Base-by-base conservation (phyloP, 2,329 filamentous ascomycete genomes). In the Magnaporthiopsis poae region DNA sequence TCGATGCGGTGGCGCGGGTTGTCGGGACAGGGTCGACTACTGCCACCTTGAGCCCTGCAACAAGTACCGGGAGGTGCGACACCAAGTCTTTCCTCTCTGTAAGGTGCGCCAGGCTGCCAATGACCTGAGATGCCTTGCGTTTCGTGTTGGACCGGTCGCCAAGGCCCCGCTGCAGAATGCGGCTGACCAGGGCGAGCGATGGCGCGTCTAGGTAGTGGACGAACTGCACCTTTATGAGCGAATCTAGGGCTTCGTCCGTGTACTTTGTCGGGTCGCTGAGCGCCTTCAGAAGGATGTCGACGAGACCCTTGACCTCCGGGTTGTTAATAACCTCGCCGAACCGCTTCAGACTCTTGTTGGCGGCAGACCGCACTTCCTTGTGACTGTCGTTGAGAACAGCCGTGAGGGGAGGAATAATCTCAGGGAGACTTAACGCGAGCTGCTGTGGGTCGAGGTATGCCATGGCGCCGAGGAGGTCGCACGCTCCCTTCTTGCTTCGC, bases 321-420 rank as follows among this genome's bases (percentile, higher is more conserved):
- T 99, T 99, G 77, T 85, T 96, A 76, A 99, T 99, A 71, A 99
- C 96, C 77, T 99, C 96, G 70, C 96, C 95, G 75, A 99, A 99
- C 67, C 95, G 90, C 80, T 99, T 96, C 79, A 99, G 83, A 79
- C 92, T 96, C 78, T 94, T 89, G 78, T 99, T 99, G 9, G 95
- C 95, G 29, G 92, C 93, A 61, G 87, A 82, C 68, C 95, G 87
- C 39, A 99, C 95, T 79, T 99, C 95, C 77, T 99, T 99, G 80
- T 99, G 95, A 73, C 91, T 97, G 80, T 99, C 95, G 71, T 96
- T 99, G 67, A 99, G 81, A 3, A 98, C 95, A 62, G 90, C 88
- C 1, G 96, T 98, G 67, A 99, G 83, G 21, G 96, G 94, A 33
- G 96, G 95, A 71, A 99, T 99, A 71, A 99, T 99, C 67, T 96